Conservation (phyloP, 495 filamentous ascomycete genomes). For the Melanomma pulvis-pyrius region DNA sequence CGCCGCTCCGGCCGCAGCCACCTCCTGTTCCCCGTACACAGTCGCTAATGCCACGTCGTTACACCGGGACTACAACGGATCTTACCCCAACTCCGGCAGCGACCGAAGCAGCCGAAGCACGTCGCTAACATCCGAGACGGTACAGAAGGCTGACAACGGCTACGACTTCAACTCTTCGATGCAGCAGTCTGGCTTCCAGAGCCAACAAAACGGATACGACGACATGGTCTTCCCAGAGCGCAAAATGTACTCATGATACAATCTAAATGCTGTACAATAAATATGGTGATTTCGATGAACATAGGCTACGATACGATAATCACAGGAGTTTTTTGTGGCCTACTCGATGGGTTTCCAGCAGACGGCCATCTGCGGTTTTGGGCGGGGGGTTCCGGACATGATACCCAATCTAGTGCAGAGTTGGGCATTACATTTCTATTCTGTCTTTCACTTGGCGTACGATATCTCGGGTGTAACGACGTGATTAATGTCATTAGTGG, state of each 20-base stretch:
- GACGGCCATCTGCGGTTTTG: slow-evolving; percentile 16
- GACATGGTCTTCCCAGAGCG: slow-evolving; percentile 40
- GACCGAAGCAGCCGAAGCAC: slow-evolving; percentile 34
- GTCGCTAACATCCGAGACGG: slow-evolving; percentile 29
- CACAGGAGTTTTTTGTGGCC: slow-evolving; percentile 13
- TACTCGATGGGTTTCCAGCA: slow-evolving; percentile 8
- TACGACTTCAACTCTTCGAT: slow-evolving; percentile 37
- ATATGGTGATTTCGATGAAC: slow-evolving; percentile 3
- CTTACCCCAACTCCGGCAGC: slow-evolving; percentile 25
- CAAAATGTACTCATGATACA: slow-evolving; percentile 33
- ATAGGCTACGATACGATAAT: slow-evolving; percentile 21
- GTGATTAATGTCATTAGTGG: slow-evolving; percentile 2
- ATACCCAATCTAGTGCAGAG: slow-evolving; percentile 32
- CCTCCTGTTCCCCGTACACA: slow-evolving; percentile 28
- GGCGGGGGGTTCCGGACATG: slow-evolving; percentile 2
- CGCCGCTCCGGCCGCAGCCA: slow-evolving; percentile 20
- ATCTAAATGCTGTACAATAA: slow-evolving; percentile 12
- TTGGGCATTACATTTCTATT: slow-evolving; percentile 13
- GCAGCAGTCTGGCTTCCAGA: slow-evolving; percentile 17
- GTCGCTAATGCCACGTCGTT: slow-evolving; percentile 12
- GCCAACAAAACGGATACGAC: slow-evolving; percentile 22
- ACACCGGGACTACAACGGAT: slow-evolving; percentile 15
- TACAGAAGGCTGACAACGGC: slow-evolving; percentile 18
- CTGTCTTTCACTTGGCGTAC: background rate
- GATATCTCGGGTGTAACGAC: background rate